These are phyloP conservation scores for Ulmus americana DNA, from an alignment of 331 rosid genomes.

Conservation along the genomic window DNA sequence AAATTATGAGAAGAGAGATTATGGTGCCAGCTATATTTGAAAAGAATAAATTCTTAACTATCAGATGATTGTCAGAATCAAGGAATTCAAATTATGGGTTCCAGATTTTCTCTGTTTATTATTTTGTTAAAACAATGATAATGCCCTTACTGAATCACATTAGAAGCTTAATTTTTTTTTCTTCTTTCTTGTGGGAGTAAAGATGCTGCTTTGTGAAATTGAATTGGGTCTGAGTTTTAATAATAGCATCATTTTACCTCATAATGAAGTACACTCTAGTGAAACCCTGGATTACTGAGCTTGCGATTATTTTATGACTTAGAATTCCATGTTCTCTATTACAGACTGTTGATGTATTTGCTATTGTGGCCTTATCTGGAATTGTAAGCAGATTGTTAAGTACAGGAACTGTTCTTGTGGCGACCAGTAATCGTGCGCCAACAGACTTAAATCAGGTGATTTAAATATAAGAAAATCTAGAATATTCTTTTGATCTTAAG, in stretches of 20 bases:
- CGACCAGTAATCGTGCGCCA: slow-evolving; percentile 96
- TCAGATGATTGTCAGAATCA: too few relatives aligned
- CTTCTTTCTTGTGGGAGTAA: background rate
- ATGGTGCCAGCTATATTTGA: too few relatives aligned
- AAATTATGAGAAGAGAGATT: too few relatives aligned
- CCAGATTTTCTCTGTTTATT: too few relatives aligned
- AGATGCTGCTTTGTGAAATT: background rate
- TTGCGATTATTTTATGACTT: slow-evolving; percentile 25
- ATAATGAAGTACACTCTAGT: slow-evolving; percentile 7
- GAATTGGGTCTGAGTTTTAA: background rate
- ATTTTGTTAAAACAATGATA: too few relatives aligned
- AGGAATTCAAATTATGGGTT: too few relatives aligned
- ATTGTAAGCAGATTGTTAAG: slow-evolving; percentile 84
- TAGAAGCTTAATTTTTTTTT: too few relatives aligned
- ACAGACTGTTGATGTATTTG: slow-evolving; percentile 99
- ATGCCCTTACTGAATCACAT: too few relatives aligned
- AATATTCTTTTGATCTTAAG: slow-evolving; percentile 8
- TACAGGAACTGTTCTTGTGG: slow-evolving; percentile 85
- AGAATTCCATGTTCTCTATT: slow-evolving; percentile 36
- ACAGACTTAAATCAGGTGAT: slow-evolving; percentile 75
- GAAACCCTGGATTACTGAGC: background rate
- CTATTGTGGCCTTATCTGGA: slow-evolving; percentile 98
- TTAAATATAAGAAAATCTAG: slow-evolving; percentile 1
- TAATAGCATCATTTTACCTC: background rate
- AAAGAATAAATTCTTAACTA: too few relatives aligned